Conservation (phyloP, 2,329 filamentous ascomycete species). For the Leptographium lundbergii region DNA sequence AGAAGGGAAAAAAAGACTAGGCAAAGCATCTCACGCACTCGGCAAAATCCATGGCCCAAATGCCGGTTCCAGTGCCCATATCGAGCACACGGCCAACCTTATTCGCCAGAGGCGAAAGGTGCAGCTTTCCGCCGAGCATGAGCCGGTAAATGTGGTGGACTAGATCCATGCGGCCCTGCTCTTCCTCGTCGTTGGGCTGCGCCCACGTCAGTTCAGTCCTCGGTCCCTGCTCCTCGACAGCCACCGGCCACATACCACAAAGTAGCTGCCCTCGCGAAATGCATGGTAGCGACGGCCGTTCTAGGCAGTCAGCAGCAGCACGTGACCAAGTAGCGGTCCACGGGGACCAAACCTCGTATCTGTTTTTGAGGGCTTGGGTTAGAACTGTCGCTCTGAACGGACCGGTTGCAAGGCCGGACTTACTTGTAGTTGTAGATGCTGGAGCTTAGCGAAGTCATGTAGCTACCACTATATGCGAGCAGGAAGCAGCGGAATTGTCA, state of each 20-base stretch:
- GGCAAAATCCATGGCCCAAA: slow-evolving; percentile 39
- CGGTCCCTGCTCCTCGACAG: neutral
- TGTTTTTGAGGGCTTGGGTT: neutral
- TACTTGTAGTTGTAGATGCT: slow-evolving; percentile 1
- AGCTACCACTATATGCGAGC: neutral
- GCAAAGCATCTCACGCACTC: neutral
- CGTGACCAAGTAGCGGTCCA: too few species aligned
- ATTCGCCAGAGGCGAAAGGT: neutral
- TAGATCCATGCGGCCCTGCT: slow-evolving; percentile 2
- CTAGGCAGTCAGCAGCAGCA: neutral
- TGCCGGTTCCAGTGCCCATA: slow-evolving; percentile 31
- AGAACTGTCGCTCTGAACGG: neutral
- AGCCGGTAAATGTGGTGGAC: slow-evolving; percentile 27
- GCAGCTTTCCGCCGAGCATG: slow-evolving; percentile 17
- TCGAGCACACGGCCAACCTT: slow-evolving; percentile 9
- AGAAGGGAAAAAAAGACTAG: too few species aligned
- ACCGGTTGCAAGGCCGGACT: neutral
- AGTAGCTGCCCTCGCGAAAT: neutral
- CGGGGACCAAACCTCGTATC: neutral
- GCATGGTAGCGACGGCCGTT: slow-evolving; percentile 1
- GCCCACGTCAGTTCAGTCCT: neutral
- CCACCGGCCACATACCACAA: neutral
- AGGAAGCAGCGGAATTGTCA: neutral
- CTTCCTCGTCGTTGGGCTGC: slow-evolving; percentile 2
- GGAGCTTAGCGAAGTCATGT: neutral